phyloP scores from a whole-genome alignment of 805 yeast species.

The Candida dajiaensis region DNA sequence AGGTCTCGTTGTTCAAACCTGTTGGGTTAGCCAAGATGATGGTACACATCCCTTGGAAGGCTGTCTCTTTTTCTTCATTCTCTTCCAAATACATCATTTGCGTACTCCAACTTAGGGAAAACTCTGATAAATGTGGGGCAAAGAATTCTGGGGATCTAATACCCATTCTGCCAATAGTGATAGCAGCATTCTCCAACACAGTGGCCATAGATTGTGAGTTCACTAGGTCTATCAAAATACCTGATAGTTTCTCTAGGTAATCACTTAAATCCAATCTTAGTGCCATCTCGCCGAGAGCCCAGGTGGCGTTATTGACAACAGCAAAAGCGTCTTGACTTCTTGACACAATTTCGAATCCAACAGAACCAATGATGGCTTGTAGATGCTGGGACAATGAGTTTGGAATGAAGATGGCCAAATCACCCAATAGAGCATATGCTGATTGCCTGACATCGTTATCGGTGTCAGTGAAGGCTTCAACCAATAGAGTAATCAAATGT shows the following conservation, averaged over 20 bases:
- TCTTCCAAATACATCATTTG: conserved; percentile 64
- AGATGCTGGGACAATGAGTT: conserved; percentile 31
- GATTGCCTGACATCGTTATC: conserved; percentile 89
- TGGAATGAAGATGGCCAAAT: conserved; percentile 60
- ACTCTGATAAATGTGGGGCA: conserved; percentile 51
- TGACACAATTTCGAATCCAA: conserved; percentile 62
- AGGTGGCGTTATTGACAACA: conserved; percentile 82
- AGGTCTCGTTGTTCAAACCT: conserved; percentile 45
- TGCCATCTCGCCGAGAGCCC: conserved; percentile 89
- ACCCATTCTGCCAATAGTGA: conserved; percentile 85
- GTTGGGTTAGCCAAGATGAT: conserved; percentile 62
- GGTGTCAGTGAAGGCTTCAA: conserved; percentile 68
- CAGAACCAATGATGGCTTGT: conserved; percentile 52
- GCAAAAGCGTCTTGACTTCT: conserved; percentile 46
- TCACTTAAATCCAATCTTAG: conserved; percentile 50
- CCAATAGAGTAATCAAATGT: conserved; percentile 52
- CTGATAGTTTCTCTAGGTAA: conserved; percentile 48
- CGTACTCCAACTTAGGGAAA: conserved; percentile 65
- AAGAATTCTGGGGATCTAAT: conserved; percentile 51
- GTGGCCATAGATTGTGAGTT: conserved; percentile 52
- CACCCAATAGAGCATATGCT: conserved; percentile 87
- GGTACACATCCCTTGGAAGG: conserved; percentile 78
- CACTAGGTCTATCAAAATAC: conserved; percentile 54
- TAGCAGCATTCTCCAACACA: conserved; percentile 81
- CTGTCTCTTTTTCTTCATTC: conserved; percentile 82